phyloP scores from a whole-genome alignment of 2,329 filamentous ascomycete genomes.

The Onygenales sp. region DNA sequence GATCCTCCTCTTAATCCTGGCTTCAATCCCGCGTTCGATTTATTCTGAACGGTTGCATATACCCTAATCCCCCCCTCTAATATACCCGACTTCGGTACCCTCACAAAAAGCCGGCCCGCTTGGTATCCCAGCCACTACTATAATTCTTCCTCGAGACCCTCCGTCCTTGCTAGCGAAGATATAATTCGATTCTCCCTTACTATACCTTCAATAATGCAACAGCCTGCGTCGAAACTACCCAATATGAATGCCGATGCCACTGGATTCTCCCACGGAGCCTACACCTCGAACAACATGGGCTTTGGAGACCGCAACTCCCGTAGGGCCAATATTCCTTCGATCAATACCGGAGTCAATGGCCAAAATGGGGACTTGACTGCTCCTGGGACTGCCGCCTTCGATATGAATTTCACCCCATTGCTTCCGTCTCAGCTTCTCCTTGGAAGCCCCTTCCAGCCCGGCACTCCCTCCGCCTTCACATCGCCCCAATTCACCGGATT shows the following conservation, averaged over 20 bases:
- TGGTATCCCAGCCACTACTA: too few species aligned
- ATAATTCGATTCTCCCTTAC: conserved; percentile 64
- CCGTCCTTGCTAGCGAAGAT: conserved; percentile 39
- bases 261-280: conserved; percentile 87
- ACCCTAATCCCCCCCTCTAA: too few species aligned
- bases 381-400: conserved; percentile 70
- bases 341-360: conserved; percentile 68
- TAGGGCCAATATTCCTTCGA: conserved; percentile 73
- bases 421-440: conserved; percentile 90
- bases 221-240: conserved; percentile 63
- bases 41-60: too few species aligned
- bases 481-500: conserved; percentile 88
- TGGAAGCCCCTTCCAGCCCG: conserved; percentile 93
- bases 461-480: conserved; percentile 78
- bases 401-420: conserved; percentile 97
- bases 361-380: conserved; percentile 68
- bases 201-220: conserved; percentile 48
- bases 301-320: conserved; percentile 83
- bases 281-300: conserved; percentile 70
- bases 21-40: too few species aligned
- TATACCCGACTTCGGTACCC: too few species aligned
- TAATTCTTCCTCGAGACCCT: too few species aligned
- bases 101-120: too few species aligned
- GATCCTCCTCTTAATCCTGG: neutral
- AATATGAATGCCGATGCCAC: conserved; percentile 63